Evolutionary conservation across 2,329 filamentous ascomycete species (phyloP).

Genomic region (Penicillium expansum): DNA sequence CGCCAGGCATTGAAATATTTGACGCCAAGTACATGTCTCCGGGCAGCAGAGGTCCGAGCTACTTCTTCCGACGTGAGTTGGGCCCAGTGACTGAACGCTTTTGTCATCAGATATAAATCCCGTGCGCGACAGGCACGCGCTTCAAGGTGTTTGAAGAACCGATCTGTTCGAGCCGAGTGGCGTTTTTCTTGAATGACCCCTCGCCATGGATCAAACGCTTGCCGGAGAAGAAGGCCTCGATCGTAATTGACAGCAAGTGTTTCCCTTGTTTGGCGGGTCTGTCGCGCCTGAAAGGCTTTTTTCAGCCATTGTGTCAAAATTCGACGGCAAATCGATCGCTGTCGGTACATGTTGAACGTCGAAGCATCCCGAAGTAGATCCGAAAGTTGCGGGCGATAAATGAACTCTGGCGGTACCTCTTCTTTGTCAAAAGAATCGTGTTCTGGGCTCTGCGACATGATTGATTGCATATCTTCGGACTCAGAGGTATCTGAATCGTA

Average conservation of each 20-base stretch:
- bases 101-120: conserved; percentile 62
- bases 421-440: conserved; percentile 28
- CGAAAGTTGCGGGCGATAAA: conserved; percentile 51
- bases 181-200: conserved; percentile 41
- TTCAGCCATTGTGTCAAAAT: conserved; percentile 50
- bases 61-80: conserved; percentile 63
- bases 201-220: conserved; percentile 54
- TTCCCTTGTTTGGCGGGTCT: conserved; percentile 41
- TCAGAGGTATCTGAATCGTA: conserved; percentile 23
- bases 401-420: conserved; percentile 37
- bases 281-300: conserved; percentile 38
- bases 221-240: conserved; percentile 50
- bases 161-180: conserved; percentile 48
- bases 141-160: conserved; percentile 57
- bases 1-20: conserved; percentile 69
- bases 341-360: conserved; percentile 46
- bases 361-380: conserved; percentile 53
- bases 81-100: conserved; percentile 68
- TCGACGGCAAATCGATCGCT: conserved; percentile 38
- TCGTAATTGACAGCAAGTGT: conserved; percentile 51
- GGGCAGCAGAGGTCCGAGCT: conserved; percentile 64
- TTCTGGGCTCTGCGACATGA: conserved; percentile 21
- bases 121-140: conserved; percentile 62
- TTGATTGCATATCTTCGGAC: conserved; percentile 20
- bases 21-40: conserved; percentile 67